Evolutionary conservation across 2,329 filamentous ascomycete species (phyloP), one percentile per base, ranked within the genome.

Genomic region (Penicillium glabrum): DNA sequence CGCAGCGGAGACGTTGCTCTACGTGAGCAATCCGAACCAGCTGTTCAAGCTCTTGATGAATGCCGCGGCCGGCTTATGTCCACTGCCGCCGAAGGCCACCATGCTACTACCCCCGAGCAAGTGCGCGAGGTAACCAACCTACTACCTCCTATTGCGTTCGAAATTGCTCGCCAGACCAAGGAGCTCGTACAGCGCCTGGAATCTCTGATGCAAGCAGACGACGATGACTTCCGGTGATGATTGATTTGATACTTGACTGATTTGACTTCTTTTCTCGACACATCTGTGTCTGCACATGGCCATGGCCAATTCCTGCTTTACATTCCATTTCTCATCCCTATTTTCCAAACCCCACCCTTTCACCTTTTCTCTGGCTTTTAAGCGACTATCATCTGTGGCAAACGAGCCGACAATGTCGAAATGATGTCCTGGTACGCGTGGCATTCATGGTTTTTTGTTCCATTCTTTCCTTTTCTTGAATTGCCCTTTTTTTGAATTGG

Each of bases 131-230:
- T 88, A 79, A 88, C 83, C 53, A 86, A 89, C 71, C 87, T 85
- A 27, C 77, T 96, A 50, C 90, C 90, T 11, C 90, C 90, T 2
- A 86, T 95, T 64, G 90, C 90, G n/a, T 96, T 96, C 74, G 89
- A 91, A 74, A 89, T 93, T 69, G 91, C 89, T 7, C 83, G 89
- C 58, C 89, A 92, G 74, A 89, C 89, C 51, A 95, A 93, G 79
- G 90, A 90, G 70, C 77, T 91, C 58, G 83, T 86, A 11, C 73
- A 80, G 24, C 72, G 77, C 33, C 72, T 82, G 31, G 80, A 83
- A 51, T 67, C 69, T 4, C 63, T 74, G 53, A 68, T 75, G 29
- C 62, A 68, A 26, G 68, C 62, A 16, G 70, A 68, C 11, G 74
- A 76, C 11, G 76, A 78, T 47, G 75, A 76, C 46, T 77, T 77